phyloP scores from a whole-genome alignment of 2,329 filamentous ascomycete genomes.

The Aaosphaeria pasadenensis region DNA sequence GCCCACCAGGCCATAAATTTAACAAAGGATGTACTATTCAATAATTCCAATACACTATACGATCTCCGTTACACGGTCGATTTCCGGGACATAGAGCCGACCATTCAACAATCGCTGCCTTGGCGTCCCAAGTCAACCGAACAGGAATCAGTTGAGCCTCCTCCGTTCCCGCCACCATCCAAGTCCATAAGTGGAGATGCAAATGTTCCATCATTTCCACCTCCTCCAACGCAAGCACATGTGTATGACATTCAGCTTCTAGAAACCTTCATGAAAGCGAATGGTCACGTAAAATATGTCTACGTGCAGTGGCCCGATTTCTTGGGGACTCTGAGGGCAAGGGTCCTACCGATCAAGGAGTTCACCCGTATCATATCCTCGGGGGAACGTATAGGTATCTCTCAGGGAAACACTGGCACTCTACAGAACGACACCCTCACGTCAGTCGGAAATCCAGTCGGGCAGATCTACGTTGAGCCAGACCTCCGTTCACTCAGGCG shows the following conservation, averaged over 20 bases:
- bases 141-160: constrained; percentile 11
- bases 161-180: constrained; percentile 1
- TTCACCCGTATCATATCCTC: constrained; percentile 36
- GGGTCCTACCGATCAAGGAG: constrained; percentile 62
- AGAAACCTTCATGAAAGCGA: constrained; percentile 49
- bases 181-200: constrained; percentile 6
- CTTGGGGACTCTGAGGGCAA: constrained; percentile 64
- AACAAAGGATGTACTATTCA: constrained; percentile 68
- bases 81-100: constrained; percentile 22
- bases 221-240: constrained; percentile 23
- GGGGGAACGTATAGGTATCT: constrained; percentile 54
- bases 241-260: constrained; percentile 39
- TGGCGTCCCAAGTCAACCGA: constrained; percentile 20
- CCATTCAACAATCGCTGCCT: constrained; percentile 18
- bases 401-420: constrained; percentile 62
- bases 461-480: constrained; percentile 65
- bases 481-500: constrained; percentile 61
- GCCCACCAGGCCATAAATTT: constrained; percentile 61
- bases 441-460: constrained; percentile 54
- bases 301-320: constrained; percentile 77
- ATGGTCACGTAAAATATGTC: constrained; percentile 60
- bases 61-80: constrained; percentile 50
- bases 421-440: constrained; percentile 64
- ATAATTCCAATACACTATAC: constrained; percentile 75
- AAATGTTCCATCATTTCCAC: constrained; percentile 21